A percentile compares a stretch with the other conserved stretches of the same genome.
Conservation (phyloP, 371 early-diverging fungal species). For the Nosema granulosis region DNA sequence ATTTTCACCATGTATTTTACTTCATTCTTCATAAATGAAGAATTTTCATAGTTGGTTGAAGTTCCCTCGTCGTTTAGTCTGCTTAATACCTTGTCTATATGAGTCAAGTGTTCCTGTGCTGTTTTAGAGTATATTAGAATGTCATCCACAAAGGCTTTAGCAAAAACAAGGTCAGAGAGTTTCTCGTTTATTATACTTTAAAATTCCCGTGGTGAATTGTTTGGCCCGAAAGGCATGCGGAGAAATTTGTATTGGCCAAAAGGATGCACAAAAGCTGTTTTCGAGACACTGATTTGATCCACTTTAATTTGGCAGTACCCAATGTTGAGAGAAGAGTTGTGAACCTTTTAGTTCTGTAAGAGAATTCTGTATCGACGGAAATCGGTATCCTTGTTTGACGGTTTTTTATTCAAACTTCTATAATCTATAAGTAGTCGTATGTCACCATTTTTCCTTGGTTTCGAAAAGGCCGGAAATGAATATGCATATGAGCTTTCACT, state of each 20-base stretch:
- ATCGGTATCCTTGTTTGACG: not conserved
- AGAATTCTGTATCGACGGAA: constrained; percentile 10
- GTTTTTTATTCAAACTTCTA: constrained; percentile 3
- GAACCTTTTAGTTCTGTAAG: not conserved
- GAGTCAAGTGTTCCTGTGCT: too few relatives aligned
- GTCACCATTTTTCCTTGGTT: constrained; percentile 12
- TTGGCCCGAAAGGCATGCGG: constrained; percentile 32
- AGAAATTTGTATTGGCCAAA: not conserved
- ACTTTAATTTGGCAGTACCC: not conserved
- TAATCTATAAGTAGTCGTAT: constrained; percentile 38
- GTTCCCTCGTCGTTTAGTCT: not conserved
- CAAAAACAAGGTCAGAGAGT: constrained; percentile 8
- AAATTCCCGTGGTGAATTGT: constrained; percentile 16
- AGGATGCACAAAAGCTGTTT: not conserved
- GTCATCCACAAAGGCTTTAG: constrained; percentile 63
- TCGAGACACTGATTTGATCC: not conserved
- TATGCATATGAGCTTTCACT: not conserved
- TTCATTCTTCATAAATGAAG: constrained; percentile 7
- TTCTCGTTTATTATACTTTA: constrained; percentile 2
- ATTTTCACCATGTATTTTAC: constrained; percentile 28
- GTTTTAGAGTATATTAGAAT: too few relatives aligned
- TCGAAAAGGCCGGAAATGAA: constrained; percentile 37
- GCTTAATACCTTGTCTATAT: constrained; percentile 62
- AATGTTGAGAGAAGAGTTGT: not conserved
- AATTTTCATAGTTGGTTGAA: constrained; percentile 28